Evolutionary conservation across 1,139 yeast species (phyloP), one percentile per base, ranked within the genome.

Genomic region (Debaryomyces sp.): DNA sequence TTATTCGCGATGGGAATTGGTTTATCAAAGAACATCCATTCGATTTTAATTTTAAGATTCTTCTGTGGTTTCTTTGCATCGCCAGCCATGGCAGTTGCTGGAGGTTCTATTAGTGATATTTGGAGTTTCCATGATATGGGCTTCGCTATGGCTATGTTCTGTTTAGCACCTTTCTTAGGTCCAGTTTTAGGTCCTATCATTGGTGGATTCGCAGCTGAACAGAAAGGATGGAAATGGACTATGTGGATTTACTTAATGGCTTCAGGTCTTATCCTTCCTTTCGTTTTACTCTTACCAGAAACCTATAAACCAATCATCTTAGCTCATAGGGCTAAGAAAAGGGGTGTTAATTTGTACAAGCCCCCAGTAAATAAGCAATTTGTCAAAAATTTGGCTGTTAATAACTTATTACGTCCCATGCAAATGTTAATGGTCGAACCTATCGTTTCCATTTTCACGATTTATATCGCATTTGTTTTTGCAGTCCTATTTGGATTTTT

Each of bases 81-180:
- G 4, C 97, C 97, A 5, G 91, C 96, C 0, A 75, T 91, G 62
- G 85, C 96, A 4, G 83, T 89, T 55, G 96, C 94, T 10, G 95
- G 92, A 50, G 97, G 96, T 50, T 83, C 96, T 3, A 80, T 90
- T 52, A 78, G 87, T 50, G 97, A 91, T 67, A 68, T 86, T 38
- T 86, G 89, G 85, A 78, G 75, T 38, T 81, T 83, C n/a, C 78
- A 76, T 40, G 82, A 82, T 60, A 69, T 82, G 61, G 87, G 89
- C 13, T 59, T 84, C 15, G 92, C 94, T 17, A 80, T 87, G 81
- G 82, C 89, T 1, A 73, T 80, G 46, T 88, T 85, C 70, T 83
- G 86, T 70, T 69, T 81, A 57, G 87, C 85, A 36, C 90, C 89
- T 37, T 85, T 84, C 59, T 77, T 85, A 64, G 96, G 96, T 52